A percentile compares a stretch with the other conserved stretches of the same genome.
Conservation (phyloP, 1,139 yeast species). For the Geotrichum bryndzae region DNA sequence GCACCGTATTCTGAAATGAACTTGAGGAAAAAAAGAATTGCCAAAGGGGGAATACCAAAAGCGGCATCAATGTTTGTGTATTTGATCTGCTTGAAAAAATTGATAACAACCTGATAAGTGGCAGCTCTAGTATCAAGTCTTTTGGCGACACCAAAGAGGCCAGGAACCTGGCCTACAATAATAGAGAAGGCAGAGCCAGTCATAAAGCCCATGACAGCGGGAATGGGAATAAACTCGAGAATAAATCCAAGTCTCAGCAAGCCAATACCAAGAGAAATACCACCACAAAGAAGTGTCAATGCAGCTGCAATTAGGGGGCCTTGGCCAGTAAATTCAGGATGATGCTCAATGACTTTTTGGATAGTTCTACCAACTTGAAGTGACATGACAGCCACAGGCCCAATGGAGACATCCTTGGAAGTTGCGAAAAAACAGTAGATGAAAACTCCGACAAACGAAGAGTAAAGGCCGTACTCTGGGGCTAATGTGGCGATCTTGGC, state of each 20-base stretch:
- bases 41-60: constrained; percentile 71
- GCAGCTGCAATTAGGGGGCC: constrained; percentile 59
- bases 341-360: constrained; percentile 53
- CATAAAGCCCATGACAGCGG: constrained; percentile 94
- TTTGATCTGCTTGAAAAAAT: constrained; percentile 66
- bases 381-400: constrained; percentile 97
- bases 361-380: constrained; percentile 75
- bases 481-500: constrained; percentile 79
- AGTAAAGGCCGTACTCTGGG: constrained; percentile 81
- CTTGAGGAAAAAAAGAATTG: constrained; percentile 48
- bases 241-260: constrained; percentile 78
- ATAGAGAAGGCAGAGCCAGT: constrained; percentile 87
- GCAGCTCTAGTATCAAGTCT: constrained; percentile 66
- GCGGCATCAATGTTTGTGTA: constrained; percentile 74
- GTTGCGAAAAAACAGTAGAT: constrained; percentile 88
- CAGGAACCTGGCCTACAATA: constrained; percentile 79
- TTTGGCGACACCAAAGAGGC: constrained; percentile 64
- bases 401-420: constrained; percentile 89
- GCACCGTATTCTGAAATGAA: constrained; percentile 49
- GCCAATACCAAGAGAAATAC: constrained; percentile 77
- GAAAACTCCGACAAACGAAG: constrained; percentile 87
- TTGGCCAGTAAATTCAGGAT: constrained; percentile 41
- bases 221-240: constrained; percentile 80
- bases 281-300: constrained; percentile 76
- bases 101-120: constrained; percentile 61